phyloP scores from a whole-genome alignment of 306 rosid genomes.

The Crataegus laevigata region DNA sequence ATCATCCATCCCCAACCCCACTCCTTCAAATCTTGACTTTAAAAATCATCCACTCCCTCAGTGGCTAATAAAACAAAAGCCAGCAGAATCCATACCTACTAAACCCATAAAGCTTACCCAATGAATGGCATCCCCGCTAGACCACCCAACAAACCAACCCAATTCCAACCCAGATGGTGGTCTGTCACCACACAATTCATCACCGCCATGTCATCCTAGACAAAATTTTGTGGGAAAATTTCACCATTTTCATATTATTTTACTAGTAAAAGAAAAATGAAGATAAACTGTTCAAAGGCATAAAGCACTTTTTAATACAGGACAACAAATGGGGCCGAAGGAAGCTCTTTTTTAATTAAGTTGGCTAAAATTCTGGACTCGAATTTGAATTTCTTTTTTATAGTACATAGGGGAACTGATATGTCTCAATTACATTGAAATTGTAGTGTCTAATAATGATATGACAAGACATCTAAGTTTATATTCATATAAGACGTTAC shows the following conservation, averaged over 20 bases:
- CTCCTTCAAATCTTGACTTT: slow-evolving; percentile 15
- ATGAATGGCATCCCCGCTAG: not conserved
- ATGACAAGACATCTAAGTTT: not conserved
- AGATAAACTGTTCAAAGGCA: not conserved
- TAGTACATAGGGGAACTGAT: no score
- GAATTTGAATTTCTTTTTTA: no score
- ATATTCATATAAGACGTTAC: not conserved
- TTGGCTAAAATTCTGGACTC: not conserved
- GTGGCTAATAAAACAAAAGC: slow-evolving; percentile 9
- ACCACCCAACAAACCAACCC: not conserved
- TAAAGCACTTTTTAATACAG: not conserved
- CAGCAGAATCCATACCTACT: slow-evolving; percentile 8
- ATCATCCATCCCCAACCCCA: slow-evolving; percentile 24
- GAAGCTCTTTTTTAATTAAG: no score
- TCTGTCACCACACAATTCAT: not conserved
- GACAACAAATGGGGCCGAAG: not conserved
- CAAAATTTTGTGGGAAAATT: not conserved
- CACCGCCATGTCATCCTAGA: not conserved
- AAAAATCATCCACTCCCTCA: slow-evolving; percentile 15
- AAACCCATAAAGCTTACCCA: not conserved
- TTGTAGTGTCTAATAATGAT: no score
- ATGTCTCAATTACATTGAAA: no score
- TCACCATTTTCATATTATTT: not conserved
- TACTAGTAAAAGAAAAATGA: not conserved
- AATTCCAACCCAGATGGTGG: not conserved